Percentiles rank a stretch among this genome's conserved stretches.
These are phyloP conservation scores for Penicillium macrosclerotiorum DNA, from an alignment of 495 filamentous ascomycete genomes.

Conservation along the genomic window DNA sequence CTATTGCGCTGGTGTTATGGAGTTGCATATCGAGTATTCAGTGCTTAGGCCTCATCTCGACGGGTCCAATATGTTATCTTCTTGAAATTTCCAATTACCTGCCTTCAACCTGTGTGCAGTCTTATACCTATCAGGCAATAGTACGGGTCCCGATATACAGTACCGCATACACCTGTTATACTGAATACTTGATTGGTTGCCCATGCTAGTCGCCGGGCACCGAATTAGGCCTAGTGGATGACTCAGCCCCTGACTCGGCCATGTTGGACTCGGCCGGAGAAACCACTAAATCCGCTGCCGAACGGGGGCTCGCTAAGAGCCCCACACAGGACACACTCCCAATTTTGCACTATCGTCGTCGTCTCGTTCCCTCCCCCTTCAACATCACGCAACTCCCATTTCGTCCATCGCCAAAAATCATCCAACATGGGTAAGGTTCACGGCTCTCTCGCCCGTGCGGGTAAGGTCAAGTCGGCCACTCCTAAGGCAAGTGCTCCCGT, in stretches of 20 bases:
- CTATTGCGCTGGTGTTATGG: background rate
- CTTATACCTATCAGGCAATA: too few species aligned
- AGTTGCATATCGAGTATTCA: too few species aligned
- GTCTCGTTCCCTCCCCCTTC: conserved; percentile 27
- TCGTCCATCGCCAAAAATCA: conserved; percentile 30
- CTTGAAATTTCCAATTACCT: too few species aligned
- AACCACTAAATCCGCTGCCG: conserved; percentile 14
- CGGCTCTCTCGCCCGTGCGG: conserved; percentile 81
- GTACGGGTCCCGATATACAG: too few species aligned
- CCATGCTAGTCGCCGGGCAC: too few species aligned
- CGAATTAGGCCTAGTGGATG: conserved; percentile 2
- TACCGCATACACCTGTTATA: too few species aligned
- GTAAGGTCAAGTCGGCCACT: conserved; percentile 92
- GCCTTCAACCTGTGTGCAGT: too few species aligned
- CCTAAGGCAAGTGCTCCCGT: conserved; percentile 65
- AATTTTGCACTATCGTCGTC: conserved; percentile 25
- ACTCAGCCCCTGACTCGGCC: conserved; percentile 2
- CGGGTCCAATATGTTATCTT: too few species aligned
- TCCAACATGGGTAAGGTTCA: conserved; percentile 39
- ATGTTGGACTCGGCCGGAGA: background rate
- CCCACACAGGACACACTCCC: conserved; percentile 31
- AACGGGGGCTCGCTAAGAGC: conserved; percentile 25
- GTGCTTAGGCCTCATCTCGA: too few species aligned
- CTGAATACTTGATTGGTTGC: background rate
- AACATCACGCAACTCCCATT: conserved; percentile 22